Base-by-base conservation (phyloP, 139 green algal genomes). In the Volvox reticuliferus region DNA sequence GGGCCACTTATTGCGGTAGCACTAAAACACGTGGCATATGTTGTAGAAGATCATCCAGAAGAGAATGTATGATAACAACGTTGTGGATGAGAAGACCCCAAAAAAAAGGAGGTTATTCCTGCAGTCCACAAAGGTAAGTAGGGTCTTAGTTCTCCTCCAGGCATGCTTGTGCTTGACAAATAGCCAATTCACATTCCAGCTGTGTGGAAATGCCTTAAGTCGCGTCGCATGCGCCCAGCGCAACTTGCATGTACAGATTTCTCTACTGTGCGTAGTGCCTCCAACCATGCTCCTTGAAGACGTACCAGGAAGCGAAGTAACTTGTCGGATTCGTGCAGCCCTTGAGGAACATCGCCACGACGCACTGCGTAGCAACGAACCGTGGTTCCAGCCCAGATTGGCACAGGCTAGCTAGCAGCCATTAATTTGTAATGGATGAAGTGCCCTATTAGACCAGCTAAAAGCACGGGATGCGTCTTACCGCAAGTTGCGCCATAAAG, bases 11-110 rank as follows among this genome's bases (percentile, higher is more conserved):
- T 35, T 20, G 71, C 20, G 1, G 26, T 14, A 55, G 9, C 3
- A 36, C 90, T 44, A 95, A 77, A 95, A 96, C 26, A 96, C 92
- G 86, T 96, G 93, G 30, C 82, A 91, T 5, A 96, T 62, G 91
- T 96, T 96, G 87, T 93, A 96, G 37, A 93, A 93, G 2, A 95
- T 91, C 91, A 95, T 94, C 94, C 94, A 96, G 78, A 95, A 95
- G 44, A 96, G 89, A 61, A 96, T 93, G 89, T 95, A 96, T 0
- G 94, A 95, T 14, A 96, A 81, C 69, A 96, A 50, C 13, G 94
- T 93, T 1, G 91, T 93, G 0, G 86, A 93, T 0, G 92, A 94
- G 89, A 96, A 95, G 5, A 94, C 87, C 28, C 94, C 88, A 44
- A 91, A 91, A 35, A 93, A 83, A n/a, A 92, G 71, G 18, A 95